A percentile compares a stretch with the other conserved stretches of the same genome.
These are phyloP conservation scores for Fagus sylvatica DNA, from an alignment of 306 rosid species.

Conservation along the genomic window DNA sequence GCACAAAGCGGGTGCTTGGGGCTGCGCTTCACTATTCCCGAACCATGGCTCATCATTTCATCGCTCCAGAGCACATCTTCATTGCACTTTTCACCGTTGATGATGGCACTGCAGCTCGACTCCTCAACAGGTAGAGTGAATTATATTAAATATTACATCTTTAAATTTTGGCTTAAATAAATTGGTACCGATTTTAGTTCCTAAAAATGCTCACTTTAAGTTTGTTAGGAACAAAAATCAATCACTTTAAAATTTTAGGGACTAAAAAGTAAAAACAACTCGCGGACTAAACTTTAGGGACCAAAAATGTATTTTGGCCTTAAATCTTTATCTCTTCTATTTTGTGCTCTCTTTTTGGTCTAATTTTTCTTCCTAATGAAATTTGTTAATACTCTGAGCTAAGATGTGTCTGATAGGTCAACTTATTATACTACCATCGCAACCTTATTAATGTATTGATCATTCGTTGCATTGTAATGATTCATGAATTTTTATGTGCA, in stretches of 20 bases:
- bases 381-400: background rate
- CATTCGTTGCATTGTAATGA: background rate
- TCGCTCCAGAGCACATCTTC: conserved; percentile 76
- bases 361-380: background rate
- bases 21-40: conserved; percentile 78
- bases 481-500: conserved; percentile 2
- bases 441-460: background rate
- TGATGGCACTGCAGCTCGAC: conserved; percentile 66
- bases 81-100: conserved; percentile 65
- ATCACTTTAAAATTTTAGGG: no score
- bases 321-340: background rate
- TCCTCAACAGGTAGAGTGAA: conserved; percentile 56
- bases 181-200: no score
- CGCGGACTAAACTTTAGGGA: no score
- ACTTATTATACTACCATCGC: background rate
- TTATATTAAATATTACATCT: no score
- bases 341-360: no score
- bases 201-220: no score
- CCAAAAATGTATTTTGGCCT: no score
- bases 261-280: no score
- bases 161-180: no score
- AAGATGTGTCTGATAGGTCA: background rate
- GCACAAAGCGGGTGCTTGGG: conserved; percentile 68
- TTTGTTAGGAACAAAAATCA: no score
- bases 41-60: conserved; percentile 60